Evolutionary conservation across 345 rosid species (phyloP).

Genomic region (Rhizophora mangle): DNA sequence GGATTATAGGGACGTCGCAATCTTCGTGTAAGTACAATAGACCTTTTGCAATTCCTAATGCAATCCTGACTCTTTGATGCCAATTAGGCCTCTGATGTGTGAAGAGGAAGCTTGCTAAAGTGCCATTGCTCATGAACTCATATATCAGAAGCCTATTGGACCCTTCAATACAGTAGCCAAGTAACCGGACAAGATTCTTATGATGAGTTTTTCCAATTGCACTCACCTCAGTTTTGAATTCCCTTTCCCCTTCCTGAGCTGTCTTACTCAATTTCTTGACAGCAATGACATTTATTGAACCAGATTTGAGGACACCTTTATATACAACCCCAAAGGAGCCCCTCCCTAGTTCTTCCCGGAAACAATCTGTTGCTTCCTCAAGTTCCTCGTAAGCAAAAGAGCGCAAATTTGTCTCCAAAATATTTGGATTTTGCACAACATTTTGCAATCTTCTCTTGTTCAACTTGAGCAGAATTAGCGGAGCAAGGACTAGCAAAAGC

Average conservation of each 20-base stretch:
- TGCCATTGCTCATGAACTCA: not conserved
- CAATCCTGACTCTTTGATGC: conserved; percentile 8
- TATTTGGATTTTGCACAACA: not conserved
- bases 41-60: conserved; percentile 12
- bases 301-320: not conserved
- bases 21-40: conserved; percentile 15
- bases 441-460: not conserved
- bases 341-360: conserved; percentile 19
- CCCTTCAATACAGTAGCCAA: not conserved
- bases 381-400: no score
- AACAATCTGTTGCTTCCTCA: conserved; percentile 28
- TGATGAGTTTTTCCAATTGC: conserved; percentile 1
- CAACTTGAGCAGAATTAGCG: no score
- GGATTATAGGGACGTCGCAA: conserved; percentile 14
- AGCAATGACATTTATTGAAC: not conserved
- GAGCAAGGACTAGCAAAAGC: conserved; percentile 10
- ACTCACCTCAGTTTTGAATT: conserved; percentile 4
- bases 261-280: not conserved
- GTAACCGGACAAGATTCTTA: conserved; percentile 1
- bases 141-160: not conserved
- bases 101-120: conserved; percentile 8
- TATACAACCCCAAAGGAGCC: conserved; percentile 21
- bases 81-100: not conserved
- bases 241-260: not conserved
- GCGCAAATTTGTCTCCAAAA: not conserved